Conservation (phyloP, 768 basidiomycete species). For the Asterophora parasitica region DNA sequence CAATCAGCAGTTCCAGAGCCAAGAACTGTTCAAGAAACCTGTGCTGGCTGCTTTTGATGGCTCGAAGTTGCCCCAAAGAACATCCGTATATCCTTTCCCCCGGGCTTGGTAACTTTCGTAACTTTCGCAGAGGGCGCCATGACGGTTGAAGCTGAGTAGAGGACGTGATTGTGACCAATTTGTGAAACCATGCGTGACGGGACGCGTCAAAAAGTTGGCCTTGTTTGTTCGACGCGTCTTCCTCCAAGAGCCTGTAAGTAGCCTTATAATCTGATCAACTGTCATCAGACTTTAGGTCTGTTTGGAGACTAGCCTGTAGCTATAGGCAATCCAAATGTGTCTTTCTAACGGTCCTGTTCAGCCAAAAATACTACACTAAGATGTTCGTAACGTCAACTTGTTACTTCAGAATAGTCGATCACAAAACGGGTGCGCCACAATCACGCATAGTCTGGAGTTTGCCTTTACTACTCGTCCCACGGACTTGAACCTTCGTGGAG, state of each 20-base stretch:
- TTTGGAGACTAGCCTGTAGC: too few relatives aligned
- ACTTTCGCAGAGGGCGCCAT: slow-evolving; percentile 21
- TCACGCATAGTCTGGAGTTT: not conserved
- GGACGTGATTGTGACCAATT: not conserved
- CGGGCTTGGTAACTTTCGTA: slow-evolving; percentile 21
- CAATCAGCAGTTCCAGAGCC: not conserved
- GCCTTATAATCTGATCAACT: too few relatives aligned
- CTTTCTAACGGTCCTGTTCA: too few relatives aligned
- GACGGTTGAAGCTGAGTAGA: not conserved
- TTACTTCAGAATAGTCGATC: too few relatives aligned
- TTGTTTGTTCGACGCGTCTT: not conserved
- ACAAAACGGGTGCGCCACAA: too few relatives aligned
- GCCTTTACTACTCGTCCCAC: not conserved
- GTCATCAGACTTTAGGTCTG: too few relatives aligned
- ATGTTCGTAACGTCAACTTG: too few relatives aligned
- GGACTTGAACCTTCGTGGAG: not conserved
- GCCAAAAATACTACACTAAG: too few relatives aligned
- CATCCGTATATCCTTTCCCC: slow-evolving; percentile 33
- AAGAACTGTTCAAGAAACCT: slow-evolving; percentile 3
- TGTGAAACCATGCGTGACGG: not conserved
- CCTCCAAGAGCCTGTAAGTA: too few relatives aligned
- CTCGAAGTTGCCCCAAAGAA: slow-evolving; percentile 29
- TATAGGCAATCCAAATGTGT: too few relatives aligned
- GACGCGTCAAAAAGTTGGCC: slow-evolving; percentile 1
- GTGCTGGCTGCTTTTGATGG: slow-evolving; percentile 8